Conservation (phyloP, 2,329 filamentous ascomycete genomes). For the Penicillium thymicola region DNA sequence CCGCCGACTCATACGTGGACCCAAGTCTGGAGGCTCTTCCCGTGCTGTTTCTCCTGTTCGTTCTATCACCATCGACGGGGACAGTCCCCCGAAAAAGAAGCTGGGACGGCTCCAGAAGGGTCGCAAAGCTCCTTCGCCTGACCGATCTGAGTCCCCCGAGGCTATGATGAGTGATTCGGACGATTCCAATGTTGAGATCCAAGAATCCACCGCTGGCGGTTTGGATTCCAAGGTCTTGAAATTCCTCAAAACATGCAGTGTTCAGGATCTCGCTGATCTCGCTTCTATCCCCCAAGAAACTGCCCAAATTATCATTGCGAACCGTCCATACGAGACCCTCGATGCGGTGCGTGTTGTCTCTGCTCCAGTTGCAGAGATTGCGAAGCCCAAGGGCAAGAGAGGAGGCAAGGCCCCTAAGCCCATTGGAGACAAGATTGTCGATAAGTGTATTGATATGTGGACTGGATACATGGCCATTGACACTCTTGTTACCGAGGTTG, state of each 20-base stretch:
- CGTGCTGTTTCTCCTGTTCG: constrained; percentile 28
- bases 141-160: constrained; percentile 34
- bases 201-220: constrained; percentile 41
- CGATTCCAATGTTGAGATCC: constrained; percentile 42
- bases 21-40: constrained; percentile 21
- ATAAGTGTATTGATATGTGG: constrained; percentile 69
- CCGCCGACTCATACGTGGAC: constrained; percentile 40
- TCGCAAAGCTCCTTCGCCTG: constrained; percentile 36
- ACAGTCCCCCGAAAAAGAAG: constrained; percentile 28
- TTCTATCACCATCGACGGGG: constrained; percentile 14
- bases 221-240: constrained; percentile 62
- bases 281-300: constrained; percentile 69
- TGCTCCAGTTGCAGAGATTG: constrained; percentile 39
- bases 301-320: constrained; percentile 65
- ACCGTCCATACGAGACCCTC: constrained; percentile 70
- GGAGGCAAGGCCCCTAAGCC: constrained; percentile 51
- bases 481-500: constrained; percentile 72
- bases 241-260: constrained; percentile 77
- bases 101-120: constrained; percentile 50
- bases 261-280: constrained; percentile 75
- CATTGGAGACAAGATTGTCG: constrained; percentile 65
- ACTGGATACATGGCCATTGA: constrained; percentile 79
- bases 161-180: constrained; percentile 45
- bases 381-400: constrained; percentile 46
- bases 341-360: constrained; percentile 65